Conservation (phyloP, 129 eudicot genomes). For the Centaurea solstitialis region DNA sequence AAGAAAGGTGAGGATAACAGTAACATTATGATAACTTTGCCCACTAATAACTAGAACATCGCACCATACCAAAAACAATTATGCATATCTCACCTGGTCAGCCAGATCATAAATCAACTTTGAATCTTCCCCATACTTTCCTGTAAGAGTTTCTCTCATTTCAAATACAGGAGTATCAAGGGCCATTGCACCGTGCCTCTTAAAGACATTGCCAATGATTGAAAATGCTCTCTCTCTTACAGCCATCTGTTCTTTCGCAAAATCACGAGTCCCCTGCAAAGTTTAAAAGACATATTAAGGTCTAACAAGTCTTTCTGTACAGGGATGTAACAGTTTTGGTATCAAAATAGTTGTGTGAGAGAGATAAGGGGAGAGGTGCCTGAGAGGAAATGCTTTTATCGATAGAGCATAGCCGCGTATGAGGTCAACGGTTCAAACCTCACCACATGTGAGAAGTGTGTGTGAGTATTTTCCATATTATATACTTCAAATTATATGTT, state of each 20-base stretch:
- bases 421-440: not conserved
- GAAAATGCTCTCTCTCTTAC: constrained; percentile 82
- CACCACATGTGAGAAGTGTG: not conserved
- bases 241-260: constrained; percentile 92
- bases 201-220: constrained; percentile 65
- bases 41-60: not conserved
- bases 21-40: not conserved
- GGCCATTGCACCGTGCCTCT: constrained; percentile 89
- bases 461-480: not conserved
- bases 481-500: not conserved
- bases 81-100: constrained; percentile 62
- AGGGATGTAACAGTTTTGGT: not conserved
- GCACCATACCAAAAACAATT: not conserved
- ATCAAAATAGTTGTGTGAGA: not conserved
- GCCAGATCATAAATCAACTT: constrained; percentile 92
- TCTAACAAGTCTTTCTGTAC: not conserved
- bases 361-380: not conserved
- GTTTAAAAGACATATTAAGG: not conserved
- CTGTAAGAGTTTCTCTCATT: constrained; percentile 86
- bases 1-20: not conserved
- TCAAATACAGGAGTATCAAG: constrained; percentile 98
- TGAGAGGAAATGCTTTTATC: not conserved
- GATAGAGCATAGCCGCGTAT: not conserved
- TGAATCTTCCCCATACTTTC: constrained; percentile 97
- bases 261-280: constrained; percentile 92